These are phyloP conservation scores for Penicillium sp. DNA, from an alignment of 2,329 filamentous ascomycete genomes.

Conservation along the genomic window DNA sequence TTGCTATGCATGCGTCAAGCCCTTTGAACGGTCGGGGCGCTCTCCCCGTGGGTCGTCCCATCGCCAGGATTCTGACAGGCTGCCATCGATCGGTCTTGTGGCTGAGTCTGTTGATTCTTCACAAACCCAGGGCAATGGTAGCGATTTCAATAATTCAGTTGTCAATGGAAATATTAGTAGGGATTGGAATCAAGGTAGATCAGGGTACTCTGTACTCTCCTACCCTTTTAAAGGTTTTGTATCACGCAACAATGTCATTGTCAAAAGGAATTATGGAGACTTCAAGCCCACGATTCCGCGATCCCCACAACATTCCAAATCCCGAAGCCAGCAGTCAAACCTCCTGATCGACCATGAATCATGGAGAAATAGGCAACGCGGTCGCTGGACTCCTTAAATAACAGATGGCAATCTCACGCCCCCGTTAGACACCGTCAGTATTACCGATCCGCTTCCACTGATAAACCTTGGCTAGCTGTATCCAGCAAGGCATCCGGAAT, in stretches of 20 bases:
- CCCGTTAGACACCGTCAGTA: background rate
- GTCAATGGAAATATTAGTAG: background rate
- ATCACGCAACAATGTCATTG: background rate
- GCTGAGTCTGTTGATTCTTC: background rate
- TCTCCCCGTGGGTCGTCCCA: background rate
- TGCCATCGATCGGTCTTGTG: background rate
- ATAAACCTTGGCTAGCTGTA: conserved; percentile 3
- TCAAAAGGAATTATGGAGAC: background rate
- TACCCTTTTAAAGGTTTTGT: background rate
- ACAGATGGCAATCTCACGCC: background rate
- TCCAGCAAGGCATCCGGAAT: conserved; percentile 13
- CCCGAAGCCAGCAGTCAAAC: background rate
- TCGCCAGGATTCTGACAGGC: background rate
- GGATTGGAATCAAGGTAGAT: background rate
- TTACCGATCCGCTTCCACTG: background rate
- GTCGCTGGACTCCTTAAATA: background rate
- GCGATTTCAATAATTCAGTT: background rate
- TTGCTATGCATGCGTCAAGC: background rate
- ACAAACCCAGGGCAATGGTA: background rate
- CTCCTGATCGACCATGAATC: conserved; percentile 4
- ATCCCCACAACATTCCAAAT: conserved; percentile 4
- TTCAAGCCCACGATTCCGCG: background rate
- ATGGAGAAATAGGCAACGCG: background rate
- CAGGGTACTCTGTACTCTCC: background rate
- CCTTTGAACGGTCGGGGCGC: background rate